phyloP scores from a whole-genome alignment of 257 asterid species.

The Solanum peruvianum region DNA sequence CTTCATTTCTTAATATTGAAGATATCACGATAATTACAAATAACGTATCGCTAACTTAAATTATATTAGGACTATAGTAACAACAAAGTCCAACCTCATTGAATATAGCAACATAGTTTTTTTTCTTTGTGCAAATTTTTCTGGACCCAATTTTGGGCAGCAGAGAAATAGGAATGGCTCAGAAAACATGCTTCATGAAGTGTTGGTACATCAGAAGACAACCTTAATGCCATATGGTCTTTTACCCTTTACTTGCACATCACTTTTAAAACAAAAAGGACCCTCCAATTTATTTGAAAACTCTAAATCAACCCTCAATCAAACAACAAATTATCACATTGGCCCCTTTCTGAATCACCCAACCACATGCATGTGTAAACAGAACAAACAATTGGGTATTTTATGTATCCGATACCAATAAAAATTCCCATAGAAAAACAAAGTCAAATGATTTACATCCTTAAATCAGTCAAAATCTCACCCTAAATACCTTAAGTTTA shows the following conservation, averaged over 20 bases:
- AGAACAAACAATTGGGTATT: not conserved
- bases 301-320: not conserved
- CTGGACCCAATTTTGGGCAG: not conserved
- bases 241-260: not conserved
- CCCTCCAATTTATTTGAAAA: not conserved
- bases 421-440: not conserved
- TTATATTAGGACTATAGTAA: not conserved
- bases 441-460: not conserved
- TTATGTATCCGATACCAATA: not conserved
- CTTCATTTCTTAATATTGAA: not conserved
- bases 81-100: not conserved
- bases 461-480: not conserved
- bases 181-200: not conserved
- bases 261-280: not conserved
- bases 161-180: not conserved
- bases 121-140: not conserved
- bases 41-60: not conserved
- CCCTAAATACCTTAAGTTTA: not conserved
- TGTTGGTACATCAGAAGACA: slow-evolving; percentile 1
- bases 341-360: not conserved
- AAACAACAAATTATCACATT: not conserved
- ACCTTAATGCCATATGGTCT: not conserved
- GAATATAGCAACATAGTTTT: not conserved
- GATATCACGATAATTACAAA: not conserved
- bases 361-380: not conserved